These are phyloP conservation scores for Sugiyamaella chiloensis DNA, from an alignment of 805 yeast genomes.

Conservation along the genomic window DNA sequence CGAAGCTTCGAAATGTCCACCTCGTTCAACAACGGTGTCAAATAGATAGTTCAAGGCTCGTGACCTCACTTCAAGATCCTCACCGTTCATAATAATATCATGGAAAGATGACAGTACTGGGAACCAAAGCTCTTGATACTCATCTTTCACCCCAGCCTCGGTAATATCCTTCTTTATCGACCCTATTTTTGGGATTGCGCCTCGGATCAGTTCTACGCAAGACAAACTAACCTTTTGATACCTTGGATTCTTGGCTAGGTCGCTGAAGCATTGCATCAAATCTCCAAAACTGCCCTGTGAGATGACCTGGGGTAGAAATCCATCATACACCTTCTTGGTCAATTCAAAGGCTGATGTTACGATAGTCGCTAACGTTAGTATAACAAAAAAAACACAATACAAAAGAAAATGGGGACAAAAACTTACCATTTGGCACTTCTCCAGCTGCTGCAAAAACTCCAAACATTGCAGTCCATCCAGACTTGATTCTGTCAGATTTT, in stretches of 20 bases:
- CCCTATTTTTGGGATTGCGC: conserved; percentile 56
- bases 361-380: too few species aligned
- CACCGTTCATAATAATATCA: conserved; percentile 88
- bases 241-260: conserved; percentile 72
- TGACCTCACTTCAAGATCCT: conserved; percentile 90
- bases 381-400: too few species aligned
- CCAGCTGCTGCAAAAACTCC: conserved; percentile 77
- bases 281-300: conserved; percentile 65
- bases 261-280: conserved; percentile 71
- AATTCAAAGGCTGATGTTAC: conserved; percentile 64
- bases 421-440: conserved; percentile 44
- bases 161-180: conserved; percentile 36
- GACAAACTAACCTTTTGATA: conserved; percentile 80
- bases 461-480: conserved; percentile 94
- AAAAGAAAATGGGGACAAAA: too few species aligned
- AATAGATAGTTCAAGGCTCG: conserved; percentile 80
- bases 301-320: conserved; percentile 59
- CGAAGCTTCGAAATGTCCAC: conserved; percentile 64
- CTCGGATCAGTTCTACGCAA: conserved; percentile 69
- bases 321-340: conserved; percentile 57
- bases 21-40: conserved; percentile 74
- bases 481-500: conserved; percentile 68
- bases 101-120: conserved; percentile 84
- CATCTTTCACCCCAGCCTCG: conserved; percentile 28
- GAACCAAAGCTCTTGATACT: conserved; percentile 59